Evolutionary conservation across 768 basidiomycete genomes (phyloP), one percentile per base, ranked within the genome.

Genomic region (Russula vinacea): DNA sequence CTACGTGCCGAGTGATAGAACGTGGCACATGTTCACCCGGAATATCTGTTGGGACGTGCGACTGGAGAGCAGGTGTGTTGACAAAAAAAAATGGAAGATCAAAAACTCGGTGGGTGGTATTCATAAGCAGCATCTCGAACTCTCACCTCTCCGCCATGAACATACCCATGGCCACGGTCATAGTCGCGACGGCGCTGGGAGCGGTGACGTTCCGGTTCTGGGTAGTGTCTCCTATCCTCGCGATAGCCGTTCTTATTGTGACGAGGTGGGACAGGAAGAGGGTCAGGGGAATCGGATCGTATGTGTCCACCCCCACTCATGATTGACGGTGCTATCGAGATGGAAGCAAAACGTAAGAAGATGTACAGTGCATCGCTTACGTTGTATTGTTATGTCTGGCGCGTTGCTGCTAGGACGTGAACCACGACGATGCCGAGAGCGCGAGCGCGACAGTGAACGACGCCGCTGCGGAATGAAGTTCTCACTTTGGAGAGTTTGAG

Each of bases 221-320:
- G 33, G 33, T 37, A 16, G 26, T 2, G 54, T 40, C 32, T 33
- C 49, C 59, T 37, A 39, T 61, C 60, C 13, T 19, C 64, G 26
- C 55, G 64, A 51, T 61, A 50, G 29, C 33, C 39, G 42, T 51
- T 40, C 40, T 65, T 61, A 37, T 56, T 7, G 10, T 44, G 54
- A 40, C 32, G 64, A 56, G 60, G 64, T n/a, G 55, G 55, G 24
- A 65, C 55, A 45, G 64, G 64, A 57, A 65, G 64, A 33, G 64
- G 64, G 42, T 56, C 55, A 3, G 64, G 64, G 8, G 64, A 65
- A 24, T 49, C 49, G 14, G 64, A 57, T 32, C 64, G 64, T 19
- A 29, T 26, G 33, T 56, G 24, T 33, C 51, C 54, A 17, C 47
- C 45, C 40, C 50, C 45, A 56, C 56, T 65, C 22, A 40, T 33